phyloP scores from a whole-genome alignment of 106 monocot species.

The Dactylorhiza incarnata region DNA sequence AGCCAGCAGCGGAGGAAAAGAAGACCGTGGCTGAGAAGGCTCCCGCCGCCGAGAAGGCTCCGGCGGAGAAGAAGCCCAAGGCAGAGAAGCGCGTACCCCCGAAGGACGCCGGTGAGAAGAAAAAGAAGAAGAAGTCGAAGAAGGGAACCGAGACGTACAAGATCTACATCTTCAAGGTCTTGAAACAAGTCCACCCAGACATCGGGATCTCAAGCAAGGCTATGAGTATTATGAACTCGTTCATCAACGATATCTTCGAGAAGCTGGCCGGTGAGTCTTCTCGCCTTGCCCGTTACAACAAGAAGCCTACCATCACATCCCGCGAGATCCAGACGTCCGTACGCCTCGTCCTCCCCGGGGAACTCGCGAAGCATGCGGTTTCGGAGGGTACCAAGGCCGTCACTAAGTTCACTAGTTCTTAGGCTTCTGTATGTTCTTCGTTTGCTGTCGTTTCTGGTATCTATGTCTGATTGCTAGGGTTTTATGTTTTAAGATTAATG shows the following conservation, averaged over 20 bases:
- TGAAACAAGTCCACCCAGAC: conserved; percentile 35
- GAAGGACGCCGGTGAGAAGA: conserved; percentile 6
- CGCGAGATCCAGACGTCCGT: conserved; percentile 83
- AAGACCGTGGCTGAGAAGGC: conserved; percentile 21
- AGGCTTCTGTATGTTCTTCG: neutral
- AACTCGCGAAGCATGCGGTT: conserved; percentile 65
- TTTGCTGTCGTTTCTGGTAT: no score
- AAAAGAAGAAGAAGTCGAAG: conserved; percentile 21
- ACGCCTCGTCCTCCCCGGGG: conserved; percentile 64
- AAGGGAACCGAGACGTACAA: conserved; percentile 26
- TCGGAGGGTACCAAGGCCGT: conserved; percentile 38
- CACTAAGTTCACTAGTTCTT: conserved; percentile 34
- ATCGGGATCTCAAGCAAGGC: no score
- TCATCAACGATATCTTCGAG: conserved; percentile 60
- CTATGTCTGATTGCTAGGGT: no score
- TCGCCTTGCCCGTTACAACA: conserved; percentile 59
- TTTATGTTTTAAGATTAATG: no score
- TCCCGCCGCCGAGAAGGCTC: neutral
- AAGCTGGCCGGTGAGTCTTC: conserved; percentile 77
- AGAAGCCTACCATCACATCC: conserved; percentile 74
- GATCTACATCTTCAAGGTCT: conserved; percentile 37
- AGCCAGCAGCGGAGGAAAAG: conserved; percentile 45
- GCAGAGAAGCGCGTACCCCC: conserved; percentile 9
- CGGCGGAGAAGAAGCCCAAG: conserved; percentile 5
- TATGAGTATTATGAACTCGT: no score